These are phyloP conservation scores for Solioccasus polychromus DNA, from an alignment of 768 basidiomycete species.

Conservation along the genomic window DNA sequence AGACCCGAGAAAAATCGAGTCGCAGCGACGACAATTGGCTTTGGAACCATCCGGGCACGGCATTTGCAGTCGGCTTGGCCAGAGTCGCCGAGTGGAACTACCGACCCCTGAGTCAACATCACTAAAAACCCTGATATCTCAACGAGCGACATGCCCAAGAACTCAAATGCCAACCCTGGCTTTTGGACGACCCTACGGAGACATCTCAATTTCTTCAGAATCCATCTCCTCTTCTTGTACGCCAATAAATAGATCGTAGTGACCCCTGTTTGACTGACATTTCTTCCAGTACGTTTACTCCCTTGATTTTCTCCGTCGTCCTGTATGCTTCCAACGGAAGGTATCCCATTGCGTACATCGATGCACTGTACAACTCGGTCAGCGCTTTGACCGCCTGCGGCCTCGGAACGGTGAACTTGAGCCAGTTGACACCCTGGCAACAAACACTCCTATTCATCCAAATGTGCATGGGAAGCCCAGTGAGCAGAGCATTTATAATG, in stretches of 20 bases:
- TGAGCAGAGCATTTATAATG: constrained; percentile 35
- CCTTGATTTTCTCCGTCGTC: constrained; percentile 74
- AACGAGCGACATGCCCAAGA: constrained; percentile 12
- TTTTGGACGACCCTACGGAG: constrained; percentile 31
- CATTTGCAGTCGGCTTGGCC: no score
- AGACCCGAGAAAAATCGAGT: no score
- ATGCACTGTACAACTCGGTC: constrained; percentile 74
- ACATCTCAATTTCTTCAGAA: constrained; percentile 66
- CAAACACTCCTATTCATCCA: constrained; percentile 69
- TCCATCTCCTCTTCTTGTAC: constrained; percentile 62
- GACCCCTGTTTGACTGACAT: constrained; percentile 1
- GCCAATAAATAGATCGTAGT: constrained; percentile 22
- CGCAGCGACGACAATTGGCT: no score
- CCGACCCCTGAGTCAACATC: no score
- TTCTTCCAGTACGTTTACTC: constrained; percentile 61
- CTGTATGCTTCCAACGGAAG: constrained; percentile 82
- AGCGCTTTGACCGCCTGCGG: constrained; percentile 80
- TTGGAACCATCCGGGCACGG: no score
- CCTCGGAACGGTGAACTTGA: constrained; percentile 67
- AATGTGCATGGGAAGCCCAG: constrained; percentile 76
- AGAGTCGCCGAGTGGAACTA: no score
- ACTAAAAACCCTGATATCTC: no score
- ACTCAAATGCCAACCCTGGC: constrained; percentile 1
- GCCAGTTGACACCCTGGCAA: constrained; percentile 65
- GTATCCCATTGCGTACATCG: constrained; percentile 69